Evolutionary conservation across 2,329 filamentous ascomycete species (phyloP).

Genomic region (Colletotrichum tabaci): DNA sequence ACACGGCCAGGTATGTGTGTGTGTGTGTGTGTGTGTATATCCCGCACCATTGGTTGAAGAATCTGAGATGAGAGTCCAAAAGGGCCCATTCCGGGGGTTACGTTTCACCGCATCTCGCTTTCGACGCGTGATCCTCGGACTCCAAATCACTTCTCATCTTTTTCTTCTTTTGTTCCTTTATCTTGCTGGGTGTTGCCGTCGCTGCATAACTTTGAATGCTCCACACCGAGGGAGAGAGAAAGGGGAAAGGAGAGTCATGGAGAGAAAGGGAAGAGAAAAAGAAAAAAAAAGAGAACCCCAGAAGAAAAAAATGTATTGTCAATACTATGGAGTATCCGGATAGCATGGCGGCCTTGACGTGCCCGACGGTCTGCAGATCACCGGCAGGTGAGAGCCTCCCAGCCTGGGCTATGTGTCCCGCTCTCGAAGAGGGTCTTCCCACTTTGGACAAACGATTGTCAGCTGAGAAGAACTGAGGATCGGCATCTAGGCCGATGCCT

Average conservation of each 20-base stretch:
- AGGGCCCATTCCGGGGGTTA: constrained; percentile 14
- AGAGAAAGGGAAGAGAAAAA: neutral
- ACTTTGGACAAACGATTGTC: constrained; percentile 9
- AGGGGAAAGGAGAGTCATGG: too few relatives aligned
- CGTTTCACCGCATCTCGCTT: constrained; percentile 38
- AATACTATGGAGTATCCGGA: too few relatives aligned
- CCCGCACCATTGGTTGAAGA: constrained; percentile 12
- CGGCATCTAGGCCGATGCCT: constrained; percentile 34
- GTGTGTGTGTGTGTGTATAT: neutral
- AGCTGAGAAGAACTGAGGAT: constrained; percentile 34
- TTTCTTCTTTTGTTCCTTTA: neutral
- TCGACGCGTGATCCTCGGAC: constrained; percentile 16
- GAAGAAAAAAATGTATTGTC: too few relatives aligned
- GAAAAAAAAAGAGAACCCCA: too few relatives aligned
- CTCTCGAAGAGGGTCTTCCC: neutral
- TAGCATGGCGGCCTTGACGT: neutral
- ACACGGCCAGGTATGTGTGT: neutral
- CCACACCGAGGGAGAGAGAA: neutral
- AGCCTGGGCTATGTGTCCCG: neutral
- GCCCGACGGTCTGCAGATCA: neutral
- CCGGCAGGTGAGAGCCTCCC: neutral
- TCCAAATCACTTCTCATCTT: neutral
- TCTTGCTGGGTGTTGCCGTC: neutral
- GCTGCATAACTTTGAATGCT: neutral
- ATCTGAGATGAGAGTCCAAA: constrained; percentile 25